Conservation (phyloP, 1,139 yeast species). For the Kodamaea derodonti region DNA sequence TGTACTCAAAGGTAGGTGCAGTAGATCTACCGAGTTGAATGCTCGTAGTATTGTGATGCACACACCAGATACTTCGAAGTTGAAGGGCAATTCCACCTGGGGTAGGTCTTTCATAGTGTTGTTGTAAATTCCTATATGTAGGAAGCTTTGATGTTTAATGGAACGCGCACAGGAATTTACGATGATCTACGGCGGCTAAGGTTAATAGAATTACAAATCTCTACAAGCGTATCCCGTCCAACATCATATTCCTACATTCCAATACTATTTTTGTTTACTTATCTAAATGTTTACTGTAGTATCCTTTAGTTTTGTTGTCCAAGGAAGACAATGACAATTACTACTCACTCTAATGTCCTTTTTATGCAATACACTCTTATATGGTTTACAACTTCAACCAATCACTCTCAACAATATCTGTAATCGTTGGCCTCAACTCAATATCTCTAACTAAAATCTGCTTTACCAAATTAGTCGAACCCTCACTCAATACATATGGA, state of each 20-base stretch:
- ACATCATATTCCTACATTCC: too few species aligned
- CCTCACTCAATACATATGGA: constrained; percentile 59
- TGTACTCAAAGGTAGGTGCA: constrained; percentile 8
- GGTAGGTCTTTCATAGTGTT: constrained; percentile 2
- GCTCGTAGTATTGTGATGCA: constrained; percentile 13
- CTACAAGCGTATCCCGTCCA: too few species aligned
- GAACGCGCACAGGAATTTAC: too few species aligned
- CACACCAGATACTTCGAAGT: constrained; percentile 12
- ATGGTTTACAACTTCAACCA: constrained; percentile 55
- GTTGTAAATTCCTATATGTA: constrained; percentile 1
- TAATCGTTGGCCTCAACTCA: constrained; percentile 64
- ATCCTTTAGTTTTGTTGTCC: too few species aligned
- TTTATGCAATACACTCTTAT: too few species aligned
- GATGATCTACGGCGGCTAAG: too few species aligned
- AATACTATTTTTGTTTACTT: too few species aligned
- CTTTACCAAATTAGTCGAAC: constrained; percentile 56
- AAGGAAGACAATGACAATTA: too few species aligned
- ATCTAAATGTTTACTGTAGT: too few species aligned
- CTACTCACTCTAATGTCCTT: too few species aligned
- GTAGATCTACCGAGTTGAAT: constrained; percentile 8
- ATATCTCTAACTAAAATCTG: constrained; percentile 65
- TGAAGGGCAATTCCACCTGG: constrained; percentile 11
- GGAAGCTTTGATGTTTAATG: too few species aligned
- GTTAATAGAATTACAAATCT: too few species aligned
- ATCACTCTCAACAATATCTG: constrained; percentile 59